Conservation (phyloP, 371 early-diverging fungal genomes). For the Saksenaea vasiformis region DNA sequence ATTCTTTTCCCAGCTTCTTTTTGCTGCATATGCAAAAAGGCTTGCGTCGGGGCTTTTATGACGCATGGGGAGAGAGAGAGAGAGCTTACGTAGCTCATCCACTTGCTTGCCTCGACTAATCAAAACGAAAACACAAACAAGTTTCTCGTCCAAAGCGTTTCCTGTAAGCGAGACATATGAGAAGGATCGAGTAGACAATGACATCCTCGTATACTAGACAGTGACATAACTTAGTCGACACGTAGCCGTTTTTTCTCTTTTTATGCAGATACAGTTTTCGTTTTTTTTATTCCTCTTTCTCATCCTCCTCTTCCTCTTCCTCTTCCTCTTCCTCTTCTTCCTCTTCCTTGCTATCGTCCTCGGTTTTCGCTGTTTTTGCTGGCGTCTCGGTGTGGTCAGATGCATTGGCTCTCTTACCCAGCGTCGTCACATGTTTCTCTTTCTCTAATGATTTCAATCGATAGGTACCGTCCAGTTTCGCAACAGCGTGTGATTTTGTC, state of each 20-base stretch:
- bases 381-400: neutral
- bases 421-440: slow-evolving; percentile 11
- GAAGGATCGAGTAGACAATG: no score
- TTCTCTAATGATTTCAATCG: slow-evolving; percentile 28
- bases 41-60: no score
- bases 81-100: no score
- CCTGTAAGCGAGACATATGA: no score
- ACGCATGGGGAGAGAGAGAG: no score
- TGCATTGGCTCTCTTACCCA: slow-evolving; percentile 6
- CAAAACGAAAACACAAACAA: no score
- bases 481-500: slow-evolving; percentile 76
- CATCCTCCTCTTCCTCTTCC: neutral
- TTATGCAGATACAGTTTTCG: neutral
- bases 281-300: neutral
- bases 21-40: no score
- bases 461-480: slow-evolving; percentile 70
- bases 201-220: no score
- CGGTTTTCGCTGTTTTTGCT: neutral
- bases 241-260: neutral
- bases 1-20: no score
- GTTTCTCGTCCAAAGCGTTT: no score
- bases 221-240: neutral
- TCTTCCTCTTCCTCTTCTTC: slow-evolving; percentile 1
- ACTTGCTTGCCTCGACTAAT: no score
- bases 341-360: slow-evolving; percentile 15